A percentile compares a stretch with the other conserved stretches of the same genome.
Conservation (phyloP, 1,139 yeast species). For the Suhomyces bolitotheri region DNA sequence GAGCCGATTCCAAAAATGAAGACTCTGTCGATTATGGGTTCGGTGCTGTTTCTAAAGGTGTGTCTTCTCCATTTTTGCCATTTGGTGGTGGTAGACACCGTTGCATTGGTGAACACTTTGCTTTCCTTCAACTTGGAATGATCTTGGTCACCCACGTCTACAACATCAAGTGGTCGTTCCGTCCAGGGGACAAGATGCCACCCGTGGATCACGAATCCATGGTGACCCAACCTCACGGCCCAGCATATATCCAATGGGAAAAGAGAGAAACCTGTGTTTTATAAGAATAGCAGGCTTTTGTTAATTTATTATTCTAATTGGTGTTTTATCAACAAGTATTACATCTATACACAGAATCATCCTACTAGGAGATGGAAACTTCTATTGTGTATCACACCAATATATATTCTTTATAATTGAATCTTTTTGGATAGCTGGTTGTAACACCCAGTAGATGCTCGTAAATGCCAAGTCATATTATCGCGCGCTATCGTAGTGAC, state of each 20-base stretch:
- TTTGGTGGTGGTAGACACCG: constrained; percentile 99
- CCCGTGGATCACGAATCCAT: constrained; percentile 82
- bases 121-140: constrained; percentile 90
- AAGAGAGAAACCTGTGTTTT: constrained; percentile 41
- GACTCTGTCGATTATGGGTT: constrained; percentile 87
- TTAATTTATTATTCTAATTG: not conserved
- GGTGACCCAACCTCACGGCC: constrained; percentile 86
- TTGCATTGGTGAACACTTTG: constrained; percentile 99
- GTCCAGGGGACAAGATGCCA: constrained; percentile 61
- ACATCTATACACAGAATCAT: no score
- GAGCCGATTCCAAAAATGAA: constrained; percentile 18
- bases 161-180: constrained; percentile 74
- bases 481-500: no score
- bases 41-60: constrained; percentile 95
- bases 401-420: no score
- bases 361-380: no score
- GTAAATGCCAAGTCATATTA: no score
- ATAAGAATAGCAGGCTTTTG: constrained; percentile 1
- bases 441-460: no score
- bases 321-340: no score
- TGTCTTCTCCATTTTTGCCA: constrained; percentile 91
- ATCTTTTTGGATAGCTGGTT: no score
- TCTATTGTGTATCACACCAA: no score
- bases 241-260: constrained; percentile 80
- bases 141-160: constrained; percentile 74